These are phyloP conservation scores for Lactarius sp. DNA, from an alignment of 768 basidiomycete species.

Conservation along the genomic window DNA sequence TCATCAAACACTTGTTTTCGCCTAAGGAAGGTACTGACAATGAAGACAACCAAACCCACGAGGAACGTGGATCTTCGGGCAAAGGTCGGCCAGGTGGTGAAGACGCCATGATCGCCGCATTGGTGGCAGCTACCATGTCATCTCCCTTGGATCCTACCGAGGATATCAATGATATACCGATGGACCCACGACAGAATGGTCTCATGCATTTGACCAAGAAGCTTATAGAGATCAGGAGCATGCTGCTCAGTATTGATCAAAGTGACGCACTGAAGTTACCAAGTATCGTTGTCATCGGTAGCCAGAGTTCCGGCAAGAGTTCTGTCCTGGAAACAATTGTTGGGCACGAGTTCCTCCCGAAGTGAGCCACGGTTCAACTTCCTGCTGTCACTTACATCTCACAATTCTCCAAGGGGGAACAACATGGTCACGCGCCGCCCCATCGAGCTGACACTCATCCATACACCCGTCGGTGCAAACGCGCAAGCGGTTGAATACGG, in stretches of 20 bases:
- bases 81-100: slow-evolving; percentile 47
- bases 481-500: slow-evolving; percentile 73
- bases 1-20: slow-evolving; percentile 61
- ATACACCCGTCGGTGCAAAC: slow-evolving; percentile 66
- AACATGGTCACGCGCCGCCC: slow-evolving; percentile 99
- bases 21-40: slow-evolving; percentile 24
- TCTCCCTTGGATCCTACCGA: slow-evolving; percentile 57
- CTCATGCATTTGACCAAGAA: slow-evolving; percentile 92
- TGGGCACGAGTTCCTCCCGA: slow-evolving; percentile 95
- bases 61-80: slow-evolving; percentile 35
- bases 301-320: slow-evolving; percentile 98
- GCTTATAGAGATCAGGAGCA: slow-evolving; percentile 91
- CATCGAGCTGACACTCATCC: slow-evolving; percentile 94
- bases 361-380: slow-evolving; percentile 53
- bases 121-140: slow-evolving; percentile 73
- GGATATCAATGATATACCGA: slow-evolving; percentile 33
- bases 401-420: slow-evolving; percentile 61
- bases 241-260: slow-evolving; percentile 95
- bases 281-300: slow-evolving; percentile 97
- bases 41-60: slow-evolving; percentile 32
- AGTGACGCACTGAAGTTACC: slow-evolving; percentile 91
- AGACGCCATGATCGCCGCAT: slow-evolving; percentile 63
- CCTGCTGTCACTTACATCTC: background rate
- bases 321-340: slow-evolving; percentile 97
- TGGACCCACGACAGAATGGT: slow-evolving; percentile 63